phyloP scores from a whole-genome alignment of 176 grass and related monocot species.

The Puya raimondii region DNA sequence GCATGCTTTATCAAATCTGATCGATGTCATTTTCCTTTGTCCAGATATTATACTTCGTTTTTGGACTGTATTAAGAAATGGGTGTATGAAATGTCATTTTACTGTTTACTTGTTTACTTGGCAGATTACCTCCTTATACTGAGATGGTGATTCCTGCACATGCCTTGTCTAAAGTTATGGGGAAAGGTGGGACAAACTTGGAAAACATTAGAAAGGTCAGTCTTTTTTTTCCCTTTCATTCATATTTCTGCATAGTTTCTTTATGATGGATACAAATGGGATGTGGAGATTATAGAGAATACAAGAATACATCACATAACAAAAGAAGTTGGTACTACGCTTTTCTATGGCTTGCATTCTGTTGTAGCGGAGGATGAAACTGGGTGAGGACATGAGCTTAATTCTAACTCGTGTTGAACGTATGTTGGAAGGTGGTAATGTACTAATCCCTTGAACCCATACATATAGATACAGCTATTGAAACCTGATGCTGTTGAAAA shows the following conservation, averaged over 20 bases:
- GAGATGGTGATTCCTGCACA: conserved; percentile 78
- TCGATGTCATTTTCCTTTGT: background rate
- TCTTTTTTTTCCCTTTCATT: conserved; percentile 12
- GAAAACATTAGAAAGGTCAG: conserved; percentile 97
- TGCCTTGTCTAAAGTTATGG: conserved; percentile 75
- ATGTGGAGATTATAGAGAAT: too few species aligned
- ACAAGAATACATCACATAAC: too few species aligned
- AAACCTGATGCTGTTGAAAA: too few species aligned
- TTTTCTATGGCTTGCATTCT: too few species aligned
- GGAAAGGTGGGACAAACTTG: conserved; percentile 85
- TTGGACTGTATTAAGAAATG: background rate
- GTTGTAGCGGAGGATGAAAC: too few species aligned
- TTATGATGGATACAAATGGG: background rate
- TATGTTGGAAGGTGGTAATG: too few species aligned
- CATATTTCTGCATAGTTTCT: background rate
- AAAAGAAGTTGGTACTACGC: too few species aligned
- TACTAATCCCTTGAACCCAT: too few species aligned
- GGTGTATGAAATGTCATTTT: background rate
- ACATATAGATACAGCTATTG: too few species aligned
- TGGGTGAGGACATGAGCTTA: too few species aligned
- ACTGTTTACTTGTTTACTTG: conserved; percentile 19
- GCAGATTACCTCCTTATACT: conserved; percentile 36
- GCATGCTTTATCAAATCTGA: background rate
- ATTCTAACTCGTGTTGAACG: too few species aligned
- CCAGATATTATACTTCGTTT: background rate